A percentile compares a stretch with the other conserved stretches of the same genome.
phyloP scores from a whole-genome alignment of 495 filamentous ascomycete species.

The Xylaria palmicola region DNA sequence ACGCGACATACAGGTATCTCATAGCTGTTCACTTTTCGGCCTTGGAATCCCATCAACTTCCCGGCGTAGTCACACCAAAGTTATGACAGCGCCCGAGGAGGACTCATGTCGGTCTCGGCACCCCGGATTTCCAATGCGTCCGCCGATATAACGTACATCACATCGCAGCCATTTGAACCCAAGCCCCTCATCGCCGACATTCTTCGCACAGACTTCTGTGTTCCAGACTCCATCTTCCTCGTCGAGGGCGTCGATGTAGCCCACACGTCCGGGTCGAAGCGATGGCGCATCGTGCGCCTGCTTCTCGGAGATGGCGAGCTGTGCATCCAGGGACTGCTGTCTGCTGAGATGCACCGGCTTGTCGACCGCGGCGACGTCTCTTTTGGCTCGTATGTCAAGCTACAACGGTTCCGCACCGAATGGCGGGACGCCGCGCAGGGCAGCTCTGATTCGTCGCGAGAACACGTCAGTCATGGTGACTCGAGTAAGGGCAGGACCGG shows the following conservation, averaged over 20 bases:
- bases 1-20: too few relatives aligned
- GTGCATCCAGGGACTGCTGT: conserved; percentile 44
- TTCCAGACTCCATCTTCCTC: conserved; percentile 43
- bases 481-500: not conserved
- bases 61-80: not conserved
- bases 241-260: conserved; percentile 41
- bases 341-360: conserved; percentile 34
- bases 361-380: conserved; percentile 37
- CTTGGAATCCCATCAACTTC: too few relatives aligned
- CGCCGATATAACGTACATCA: conserved; percentile 33
- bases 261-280: conserved; percentile 22
- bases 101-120: conserved; percentile 7
- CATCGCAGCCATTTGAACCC: conserved; percentile 30
- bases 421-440: conserved; percentile 11
- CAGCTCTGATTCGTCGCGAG: not conserved
- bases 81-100: conserved; percentile 4
- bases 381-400: conserved; percentile 42
- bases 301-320: conserved; percentile 46
- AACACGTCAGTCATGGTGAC: not conserved
- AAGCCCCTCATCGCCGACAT: conserved; percentile 37
- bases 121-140: conserved; percentile 3
- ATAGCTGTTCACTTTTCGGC: too few relatives aligned
- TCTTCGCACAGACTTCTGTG: conserved; percentile 37
- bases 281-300: conserved; percentile 33
- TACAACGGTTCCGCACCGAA: conserved; percentile 32